phyloP scores from a whole-genome alignment of 2,329 filamentous ascomycete genomes.

The Talaromyces sp. region DNA sequence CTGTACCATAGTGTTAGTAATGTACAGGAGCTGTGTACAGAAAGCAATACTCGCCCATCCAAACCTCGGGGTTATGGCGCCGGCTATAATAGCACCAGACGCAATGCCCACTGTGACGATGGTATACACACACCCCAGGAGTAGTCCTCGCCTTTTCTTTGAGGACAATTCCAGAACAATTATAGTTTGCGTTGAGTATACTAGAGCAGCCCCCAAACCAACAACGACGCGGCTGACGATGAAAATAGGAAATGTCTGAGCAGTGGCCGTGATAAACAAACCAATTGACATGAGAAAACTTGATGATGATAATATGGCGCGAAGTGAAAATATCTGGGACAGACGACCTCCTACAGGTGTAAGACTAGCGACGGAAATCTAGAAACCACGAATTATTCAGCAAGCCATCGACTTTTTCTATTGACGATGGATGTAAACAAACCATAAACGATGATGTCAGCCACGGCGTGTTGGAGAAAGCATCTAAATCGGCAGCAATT shows the following conservation, averaged over 20 bases:
- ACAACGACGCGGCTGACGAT: constrained; percentile 63
- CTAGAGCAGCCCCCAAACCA: constrained; percentile 65
- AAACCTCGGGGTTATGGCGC: constrained; percentile 55
- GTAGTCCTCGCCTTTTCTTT: constrained; percentile 63
- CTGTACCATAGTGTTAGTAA: constrained; percentile 37
- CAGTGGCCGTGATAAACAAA: constrained; percentile 58
- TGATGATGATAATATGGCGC: constrained; percentile 42
- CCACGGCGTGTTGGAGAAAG: constrained; percentile 70
- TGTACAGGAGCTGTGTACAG: background rate
- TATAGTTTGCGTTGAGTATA: constrained; percentile 65
- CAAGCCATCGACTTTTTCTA: background rate
- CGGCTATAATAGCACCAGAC: constrained; percentile 46
- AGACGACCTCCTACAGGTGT: constrained; percentile 68
- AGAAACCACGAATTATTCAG: background rate
- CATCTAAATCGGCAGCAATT: constrained; percentile 69
- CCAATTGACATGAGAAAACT: constrained; percentile 53
- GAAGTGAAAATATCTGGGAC: constrained; percentile 66
- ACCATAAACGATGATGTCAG: constrained; percentile 72
- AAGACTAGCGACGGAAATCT: constrained; percentile 54
- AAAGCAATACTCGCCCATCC: constrained; percentile 59
- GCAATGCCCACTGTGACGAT: constrained; percentile 68
- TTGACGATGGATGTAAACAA: constrained; percentile 13
- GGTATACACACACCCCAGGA: constrained; percentile 68
- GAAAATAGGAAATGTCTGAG: constrained; percentile 57
- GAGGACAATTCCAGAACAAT: constrained; percentile 69